Evolutionary conservation across 1,284 basidiomycete genomes (phyloP), one percentile per base, ranked within the genome.

Genomic region (Naganishia sp.): DNA sequence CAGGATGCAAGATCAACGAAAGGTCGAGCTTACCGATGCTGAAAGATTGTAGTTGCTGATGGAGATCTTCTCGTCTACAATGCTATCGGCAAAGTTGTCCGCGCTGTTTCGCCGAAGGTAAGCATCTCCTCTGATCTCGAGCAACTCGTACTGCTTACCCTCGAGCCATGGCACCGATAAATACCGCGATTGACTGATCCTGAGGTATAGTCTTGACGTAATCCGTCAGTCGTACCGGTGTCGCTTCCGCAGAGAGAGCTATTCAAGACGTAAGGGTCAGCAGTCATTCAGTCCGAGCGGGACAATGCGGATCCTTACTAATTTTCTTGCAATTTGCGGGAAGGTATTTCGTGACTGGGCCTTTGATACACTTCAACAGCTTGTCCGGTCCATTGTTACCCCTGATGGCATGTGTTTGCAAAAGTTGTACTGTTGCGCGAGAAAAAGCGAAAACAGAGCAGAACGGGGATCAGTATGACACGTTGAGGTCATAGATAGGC

Each of bases 321-420:
- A 99, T 85, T 83, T 98, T 99, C 82, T 92, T 87, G 45, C 94
- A 97, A 81, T 97, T 95, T 50, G 88, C 87, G 0, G 96, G 96
- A 54, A 99, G 87, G 78, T 99, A 94, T 76, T 98, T 95, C 1
- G 87, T 89, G 47, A 99, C 87, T 6, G 96, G 96, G 79, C 99
- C 99, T 89, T 94, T 95, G 85, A 99, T 92, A 52, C 99, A 94
- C 77, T 95, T 93, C 66, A 99, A 85, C 17, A 99, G 83, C 80
- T 98, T 98, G 79, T 99, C 95, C 3, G 92, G 90, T 0, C 95
- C 95, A 74, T 96, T 95, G 53, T 96, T 93, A 50, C 92, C 92
- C 60, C 95, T 86, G 72, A 99, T 99, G 64, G 88, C 92, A 32
- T 99, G 85, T 74, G 93, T 94, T 82, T 99, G 96, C 11, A 99